Evolutionary conservation across 2,329 filamentous ascomycete species (phyloP), one percentile per base, ranked within the genome.

Genomic region (Aaosphaeria arxii): DNA sequence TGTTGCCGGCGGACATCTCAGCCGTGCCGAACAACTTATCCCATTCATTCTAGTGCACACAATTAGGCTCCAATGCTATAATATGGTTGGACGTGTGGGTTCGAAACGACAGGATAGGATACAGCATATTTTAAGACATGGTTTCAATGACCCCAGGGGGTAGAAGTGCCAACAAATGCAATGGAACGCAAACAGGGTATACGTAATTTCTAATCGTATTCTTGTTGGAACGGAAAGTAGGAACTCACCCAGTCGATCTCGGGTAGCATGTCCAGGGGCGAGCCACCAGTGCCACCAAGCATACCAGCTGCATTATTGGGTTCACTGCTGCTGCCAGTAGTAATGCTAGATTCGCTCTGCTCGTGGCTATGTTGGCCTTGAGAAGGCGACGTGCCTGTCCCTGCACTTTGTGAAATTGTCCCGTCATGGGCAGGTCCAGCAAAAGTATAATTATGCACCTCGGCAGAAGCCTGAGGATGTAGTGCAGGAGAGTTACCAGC

Each of bases 231-330:
- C 24, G 24, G n/a, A 31, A 7, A 33, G 2, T 11, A 17, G 38
- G 7, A 42, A 74, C 81, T 71, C 69, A 86, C 84, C 84, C 84
- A 87, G 56, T 88, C 83, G 53, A 87, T 81, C 47, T 82, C 80
- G 38, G 82, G 63, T 43, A 62, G 54, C 11, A 50, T 52, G 44
- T 53, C 55, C 53, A 63, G 53, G 1, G 57, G 57, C 50, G 59
- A 67, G 7, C 47, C 52, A 3, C 49, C 48, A 44, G n/a, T 49
- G 9, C 39, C 39, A 9, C 24, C 24, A 7, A 24, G 7, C 29
- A 11, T 29, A 11, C 24, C 41, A 11, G 9, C 9, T 11, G 11
- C 39, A 7, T 7, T 9, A 28, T n/a, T 40, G 7, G 39, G 11
- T 7, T 13, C 24, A 32, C 24, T 30, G 30, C 41, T 43, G 4